phyloP scores from a whole-genome alignment of 1,284 basidiomycete species.

The Microbotryum silenes-acaulis region DNA sequence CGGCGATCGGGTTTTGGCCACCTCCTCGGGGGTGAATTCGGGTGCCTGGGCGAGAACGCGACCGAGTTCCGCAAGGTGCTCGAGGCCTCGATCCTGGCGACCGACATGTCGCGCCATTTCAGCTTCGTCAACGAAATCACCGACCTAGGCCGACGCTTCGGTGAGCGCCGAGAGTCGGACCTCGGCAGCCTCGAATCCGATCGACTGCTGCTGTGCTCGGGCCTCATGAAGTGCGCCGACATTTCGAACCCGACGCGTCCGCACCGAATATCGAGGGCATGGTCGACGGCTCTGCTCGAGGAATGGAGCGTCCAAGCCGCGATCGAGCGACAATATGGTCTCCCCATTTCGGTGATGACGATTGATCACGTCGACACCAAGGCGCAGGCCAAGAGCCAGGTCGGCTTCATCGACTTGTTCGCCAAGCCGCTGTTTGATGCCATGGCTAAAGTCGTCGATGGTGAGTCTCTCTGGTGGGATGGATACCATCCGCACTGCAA shows the following conservation, averaged over 20 bases:
- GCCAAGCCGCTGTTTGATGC: conserved; percentile 73
- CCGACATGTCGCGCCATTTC: conserved; percentile 84
- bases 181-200: conserved; percentile 46
- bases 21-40: conserved; percentile 39
- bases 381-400: conserved; percentile 70
- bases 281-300: conserved; percentile 74
- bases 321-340: conserved; percentile 65
- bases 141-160: conserved; percentile 39
- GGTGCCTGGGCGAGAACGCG: conserved; percentile 33
- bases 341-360: conserved; percentile 60
- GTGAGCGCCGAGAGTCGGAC: conserved; percentile 39
- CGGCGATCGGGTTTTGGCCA: conserved; percentile 63
- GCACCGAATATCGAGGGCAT: conserved; percentile 75
- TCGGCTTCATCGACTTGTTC: conserved; percentile 80
- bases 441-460: conserved; percentile 61
- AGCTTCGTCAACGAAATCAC: conserved; percentile 68
- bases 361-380: conserved; percentile 43
- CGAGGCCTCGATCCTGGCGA: conserved; percentile 71
- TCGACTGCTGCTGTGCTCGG: conserved; percentile 72
- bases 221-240: conserved; percentile 88
- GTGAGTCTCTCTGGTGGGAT: conserved; percentile 44
- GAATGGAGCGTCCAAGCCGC: conserved; percentile 84
- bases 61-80: conserved; percentile 59
- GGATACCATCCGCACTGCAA: background rate
- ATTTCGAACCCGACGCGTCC: conserved; percentile 95